These are phyloP conservation scores for Pestalotiopsis sp. DNA, from an alignment of 2,329 filamentous ascomycete genomes.

Conservation along the genomic window DNA sequence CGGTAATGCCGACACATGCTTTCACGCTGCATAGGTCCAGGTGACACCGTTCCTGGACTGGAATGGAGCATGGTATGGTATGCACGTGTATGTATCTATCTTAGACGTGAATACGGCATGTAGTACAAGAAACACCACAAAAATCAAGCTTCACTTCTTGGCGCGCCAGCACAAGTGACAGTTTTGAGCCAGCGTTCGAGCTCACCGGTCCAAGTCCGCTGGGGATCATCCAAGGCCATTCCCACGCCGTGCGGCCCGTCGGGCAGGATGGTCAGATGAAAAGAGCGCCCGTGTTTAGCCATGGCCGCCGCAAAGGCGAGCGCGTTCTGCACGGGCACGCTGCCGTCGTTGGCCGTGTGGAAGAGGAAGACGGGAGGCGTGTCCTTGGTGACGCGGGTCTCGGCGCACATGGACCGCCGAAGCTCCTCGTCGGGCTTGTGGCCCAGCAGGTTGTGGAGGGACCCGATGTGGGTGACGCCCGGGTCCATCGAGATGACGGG, in stretches of 20 bases:
- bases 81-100: too few species aligned
- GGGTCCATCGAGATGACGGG: constrained; percentile 26
- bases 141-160: not conserved
- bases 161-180: constrained; percentile 8
- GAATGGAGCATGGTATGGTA: too few species aligned
- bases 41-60: too few species aligned
- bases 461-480: constrained; percentile 20
- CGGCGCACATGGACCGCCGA: constrained; percentile 24
- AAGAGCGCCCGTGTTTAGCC: constrained; percentile 23
- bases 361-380: constrained; percentile 39
- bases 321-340: constrained; percentile 30
- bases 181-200: constrained; percentile 29
- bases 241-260: constrained; percentile 31
- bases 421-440: constrained; percentile 15
- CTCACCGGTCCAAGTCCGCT: constrained; percentile 29
- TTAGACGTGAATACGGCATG: too few species aligned
- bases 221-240: constrained; percentile 26
- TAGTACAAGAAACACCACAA: not conserved
- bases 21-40: too few species aligned
- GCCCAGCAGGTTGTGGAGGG: constrained; percentile 25
- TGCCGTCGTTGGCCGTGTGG: constrained; percentile 31
- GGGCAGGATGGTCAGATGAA: constrained; percentile 29
- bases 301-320: constrained; percentile 30
- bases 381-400: constrained; percentile 24
- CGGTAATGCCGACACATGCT: too few species aligned